Evolutionary conservation across 345 rosid genomes (phyloP).

Genomic region (Arabis hirsuta): DNA sequence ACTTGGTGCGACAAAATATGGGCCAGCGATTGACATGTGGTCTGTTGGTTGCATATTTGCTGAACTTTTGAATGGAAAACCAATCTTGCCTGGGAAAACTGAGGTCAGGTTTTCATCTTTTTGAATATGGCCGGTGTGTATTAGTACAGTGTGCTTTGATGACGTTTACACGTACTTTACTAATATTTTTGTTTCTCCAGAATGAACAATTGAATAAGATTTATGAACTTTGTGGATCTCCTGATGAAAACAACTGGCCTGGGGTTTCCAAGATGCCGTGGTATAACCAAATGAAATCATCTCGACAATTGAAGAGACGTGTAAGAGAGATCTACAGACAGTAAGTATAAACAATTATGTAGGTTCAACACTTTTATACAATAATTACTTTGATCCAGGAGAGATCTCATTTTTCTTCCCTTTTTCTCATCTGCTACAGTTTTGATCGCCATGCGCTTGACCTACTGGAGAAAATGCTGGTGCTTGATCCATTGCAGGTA

Average conservation of each 20-base stretch:
- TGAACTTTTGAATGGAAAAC: slow-evolving; percentile 88
- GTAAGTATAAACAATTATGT: slow-evolving; percentile 53
- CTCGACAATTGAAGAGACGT: slow-evolving; percentile 66
- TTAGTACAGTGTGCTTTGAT: slow-evolving; percentile 9
- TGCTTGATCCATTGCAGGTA: slow-evolving; percentile 93
- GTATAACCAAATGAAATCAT: slow-evolving; percentile 61
- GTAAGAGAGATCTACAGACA: slow-evolving; percentile 75
- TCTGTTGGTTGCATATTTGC: slow-evolving; percentile 98
- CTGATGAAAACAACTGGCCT: slow-evolving; percentile 73
- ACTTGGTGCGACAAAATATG: slow-evolving; percentile 93
- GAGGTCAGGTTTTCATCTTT: slow-evolving; percentile 55
- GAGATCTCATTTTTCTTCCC: slow-evolving; percentile 16
- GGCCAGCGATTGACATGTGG: slow-evolving; percentile 98
- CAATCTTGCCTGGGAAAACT: slow-evolving; percentile 90
- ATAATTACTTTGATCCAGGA: neutral
- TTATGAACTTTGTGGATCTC: slow-evolving; percentile 72
- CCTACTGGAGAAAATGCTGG: slow-evolving; percentile 84
- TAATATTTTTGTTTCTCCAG: slow-evolving; percentile 39
- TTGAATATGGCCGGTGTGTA: neutral
- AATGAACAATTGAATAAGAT: slow-evolving; percentile 67
- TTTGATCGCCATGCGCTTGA: slow-evolving; percentile 96
- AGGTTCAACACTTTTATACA: neutral
- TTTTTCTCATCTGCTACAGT: slow-evolving; percentile 38
- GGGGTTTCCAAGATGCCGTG: slow-evolving; percentile 67
- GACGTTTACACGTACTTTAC: neutral